phyloP scores from a whole-genome alignment of 108 stramenopile species.

The Cyclostephanos invisitatus region DNA sequence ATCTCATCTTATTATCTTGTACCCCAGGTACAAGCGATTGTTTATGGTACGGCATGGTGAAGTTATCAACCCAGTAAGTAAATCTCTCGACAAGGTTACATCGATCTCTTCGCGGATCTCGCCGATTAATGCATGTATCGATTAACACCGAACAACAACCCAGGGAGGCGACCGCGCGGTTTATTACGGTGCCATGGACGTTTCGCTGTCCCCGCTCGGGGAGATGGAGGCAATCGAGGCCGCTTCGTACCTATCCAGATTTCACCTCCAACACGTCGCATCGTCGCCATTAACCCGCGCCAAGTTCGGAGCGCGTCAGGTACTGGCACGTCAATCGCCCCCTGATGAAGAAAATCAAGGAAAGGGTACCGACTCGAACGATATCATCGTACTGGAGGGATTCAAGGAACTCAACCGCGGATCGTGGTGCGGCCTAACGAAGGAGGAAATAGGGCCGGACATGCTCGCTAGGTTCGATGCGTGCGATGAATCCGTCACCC shows the following conservation, averaged over 20 bases:
- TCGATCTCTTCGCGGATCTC: background rate
- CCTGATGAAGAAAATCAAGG: constrained; percentile 5
- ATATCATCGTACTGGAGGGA: constrained; percentile 54
- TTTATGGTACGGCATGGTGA: constrained; percentile 89
- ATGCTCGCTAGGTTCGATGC: constrained; percentile 75
- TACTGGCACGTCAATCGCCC: constrained; percentile 35
- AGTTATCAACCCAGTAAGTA: constrained; percentile 82
- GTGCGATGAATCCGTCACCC: constrained; percentile 83
- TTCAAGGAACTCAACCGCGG: constrained; percentile 85
- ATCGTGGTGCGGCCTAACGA: constrained; percentile 66
- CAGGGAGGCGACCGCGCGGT: constrained; percentile 81
- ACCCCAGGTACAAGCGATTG: constrained; percentile 61
- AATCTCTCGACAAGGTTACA: background rate
- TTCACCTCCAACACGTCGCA: constrained; percentile 69
- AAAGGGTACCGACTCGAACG: constrained; percentile 15
- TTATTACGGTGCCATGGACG: constrained; percentile 87
- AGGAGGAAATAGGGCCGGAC: constrained; percentile 80
- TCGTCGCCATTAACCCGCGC: constrained; percentile 79
- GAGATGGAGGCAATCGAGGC: constrained; percentile 84
- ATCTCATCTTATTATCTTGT: background rate
- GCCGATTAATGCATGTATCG: background rate
- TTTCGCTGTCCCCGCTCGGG: constrained; percentile 79
- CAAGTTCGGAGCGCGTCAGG: constrained; percentile 75
- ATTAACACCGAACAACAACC: background rate
- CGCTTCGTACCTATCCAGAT: constrained; percentile 62